These are phyloP conservation scores for Coniella vitis DNA, from an alignment of 2,329 filamentous ascomycete genomes.

Conservation along the genomic window DNA sequence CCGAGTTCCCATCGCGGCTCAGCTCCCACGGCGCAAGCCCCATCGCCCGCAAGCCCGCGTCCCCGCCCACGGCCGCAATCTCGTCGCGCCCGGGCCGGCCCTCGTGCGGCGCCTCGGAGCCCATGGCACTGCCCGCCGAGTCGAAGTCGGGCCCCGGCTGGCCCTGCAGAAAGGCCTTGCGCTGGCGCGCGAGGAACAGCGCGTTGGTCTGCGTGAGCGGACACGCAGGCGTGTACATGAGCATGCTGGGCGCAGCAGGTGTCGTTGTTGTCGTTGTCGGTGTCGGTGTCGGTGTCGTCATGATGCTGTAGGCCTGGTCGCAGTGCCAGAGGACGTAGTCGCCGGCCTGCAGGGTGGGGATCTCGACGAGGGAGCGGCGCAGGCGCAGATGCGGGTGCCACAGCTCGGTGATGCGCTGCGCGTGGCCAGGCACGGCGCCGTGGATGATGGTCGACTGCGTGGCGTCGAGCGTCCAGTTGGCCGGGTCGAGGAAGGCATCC, in stretches of 20 bases:
- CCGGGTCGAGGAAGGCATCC: constrained; percentile 43
- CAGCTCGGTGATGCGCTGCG: constrained; percentile 49
- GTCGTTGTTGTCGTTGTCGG: constrained; percentile 33
- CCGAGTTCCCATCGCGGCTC: constrained; percentile 25
- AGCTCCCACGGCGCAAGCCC: constrained; percentile 46
- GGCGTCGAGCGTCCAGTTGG: constrained; percentile 38
- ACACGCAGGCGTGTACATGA: constrained; percentile 49
- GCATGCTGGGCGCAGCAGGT: constrained; percentile 37
- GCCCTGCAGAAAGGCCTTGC: constrained; percentile 49
- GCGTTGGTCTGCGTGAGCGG: constrained; percentile 52
- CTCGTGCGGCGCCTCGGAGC: constrained; percentile 44
- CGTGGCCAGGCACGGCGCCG: constrained; percentile 51
- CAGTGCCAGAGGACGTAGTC: constrained; percentile 56
- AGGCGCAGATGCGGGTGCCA: constrained; percentile 53
- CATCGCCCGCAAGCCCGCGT: constrained; percentile 49
- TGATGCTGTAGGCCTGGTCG: constrained; percentile 50
- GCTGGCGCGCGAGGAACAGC: constrained; percentile 49
- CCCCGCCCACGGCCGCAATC: constrained; percentile 43
- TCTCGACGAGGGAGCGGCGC: constrained; percentile 46
- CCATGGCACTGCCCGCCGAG: constrained; percentile 42
- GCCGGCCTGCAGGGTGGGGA: constrained; percentile 46
- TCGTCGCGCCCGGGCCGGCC: constrained; percentile 43
- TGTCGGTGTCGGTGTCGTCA: constrained; percentile 23
- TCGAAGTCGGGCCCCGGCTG: constrained; percentile 51
- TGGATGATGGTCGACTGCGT: constrained; percentile 51